Conservation (phyloP, 345 rosid species). For the Lepidium africanum region DNA sequence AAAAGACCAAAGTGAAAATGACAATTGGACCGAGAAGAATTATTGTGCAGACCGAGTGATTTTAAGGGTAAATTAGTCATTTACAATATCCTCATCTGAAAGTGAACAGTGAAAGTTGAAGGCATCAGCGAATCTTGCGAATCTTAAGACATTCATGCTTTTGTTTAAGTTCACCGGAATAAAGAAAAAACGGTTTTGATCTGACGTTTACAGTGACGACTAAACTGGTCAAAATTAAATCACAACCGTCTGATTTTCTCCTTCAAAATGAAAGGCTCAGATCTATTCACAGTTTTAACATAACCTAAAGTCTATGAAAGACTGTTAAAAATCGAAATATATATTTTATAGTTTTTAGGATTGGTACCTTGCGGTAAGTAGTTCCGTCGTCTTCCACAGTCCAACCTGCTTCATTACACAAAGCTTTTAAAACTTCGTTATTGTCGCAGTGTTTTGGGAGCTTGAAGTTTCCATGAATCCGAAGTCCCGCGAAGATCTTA, state of each 20-base stretch:
- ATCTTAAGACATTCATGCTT: constrained; percentile 31
- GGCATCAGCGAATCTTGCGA: constrained; percentile 33
- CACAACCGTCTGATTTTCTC: constrained; percentile 11
- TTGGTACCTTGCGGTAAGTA: constrained; percentile 76
- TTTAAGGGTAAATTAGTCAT: background rate
- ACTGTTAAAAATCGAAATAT: background rate
- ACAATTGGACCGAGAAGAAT: background rate
- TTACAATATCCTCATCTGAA: background rate
- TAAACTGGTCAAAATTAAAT: constrained; percentile 10
- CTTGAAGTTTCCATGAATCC: constrained; percentile 88
- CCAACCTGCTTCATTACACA: constrained; percentile 96
- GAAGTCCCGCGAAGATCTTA: constrained; percentile 79
- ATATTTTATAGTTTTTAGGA: background rate
- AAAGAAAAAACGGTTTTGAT: constrained; percentile 13
- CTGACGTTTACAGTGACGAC: constrained; percentile 6
- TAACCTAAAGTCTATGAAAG: background rate
- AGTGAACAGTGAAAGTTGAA: constrained; percentile 13
- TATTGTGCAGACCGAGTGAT: background rate
- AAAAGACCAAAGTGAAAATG: background rate
- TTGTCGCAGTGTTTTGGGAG: constrained; percentile 98
- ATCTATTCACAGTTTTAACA: constrained; percentile 9
- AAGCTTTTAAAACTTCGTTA: constrained; percentile 94
- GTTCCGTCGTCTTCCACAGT: constrained; percentile 96
- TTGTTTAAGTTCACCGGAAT: constrained; percentile 9
- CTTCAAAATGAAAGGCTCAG: background rate